These are phyloP conservation scores for Cyberlindnera meyerae DNA, from an alignment of 805 yeast genomes.

Conservation along the genomic window DNA sequence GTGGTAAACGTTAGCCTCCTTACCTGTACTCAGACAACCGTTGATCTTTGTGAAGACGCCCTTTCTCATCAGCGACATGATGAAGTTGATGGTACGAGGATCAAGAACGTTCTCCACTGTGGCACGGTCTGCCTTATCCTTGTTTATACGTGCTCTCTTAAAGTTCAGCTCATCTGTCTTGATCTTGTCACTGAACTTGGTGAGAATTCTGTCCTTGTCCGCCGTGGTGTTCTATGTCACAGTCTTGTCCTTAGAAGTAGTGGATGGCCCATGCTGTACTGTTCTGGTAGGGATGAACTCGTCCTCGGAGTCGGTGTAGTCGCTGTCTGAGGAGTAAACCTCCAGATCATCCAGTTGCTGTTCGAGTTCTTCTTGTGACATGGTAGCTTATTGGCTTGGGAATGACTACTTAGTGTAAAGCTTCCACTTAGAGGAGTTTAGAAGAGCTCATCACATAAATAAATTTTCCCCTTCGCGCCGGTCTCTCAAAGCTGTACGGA, in stretches of 20 bases:
- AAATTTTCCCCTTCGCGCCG: conserved; percentile 6
- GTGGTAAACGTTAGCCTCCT: conserved; percentile 97
- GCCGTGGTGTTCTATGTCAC: conserved; percentile 12
- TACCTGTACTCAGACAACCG: conserved; percentile 95
- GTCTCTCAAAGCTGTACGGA: no score
- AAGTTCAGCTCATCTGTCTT: conserved; percentile 55
- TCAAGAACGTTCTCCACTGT: conserved; percentile 96
- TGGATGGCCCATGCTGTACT: background rate
- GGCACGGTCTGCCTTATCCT: conserved; percentile 89
- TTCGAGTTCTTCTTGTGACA: background rate
- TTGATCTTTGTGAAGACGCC: conserved; percentile 82
- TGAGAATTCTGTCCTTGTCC: conserved; percentile 47
- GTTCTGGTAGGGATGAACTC: conserved; percentile 1
- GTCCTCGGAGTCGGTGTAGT: conserved; percentile 2
- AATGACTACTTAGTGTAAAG: no score
- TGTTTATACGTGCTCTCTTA: conserved; percentile 54
- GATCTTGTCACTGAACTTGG: conserved; percentile 60
- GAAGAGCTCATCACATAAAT: conserved; percentile 7
- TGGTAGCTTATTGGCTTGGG: background rate
- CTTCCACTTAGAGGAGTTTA: no score
- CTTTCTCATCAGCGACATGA: conserved; percentile 74
- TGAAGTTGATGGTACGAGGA: conserved; percentile 83
- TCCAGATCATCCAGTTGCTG: conserved; percentile 2
- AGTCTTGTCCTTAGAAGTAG: background rate
- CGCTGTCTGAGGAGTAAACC: conserved; percentile 5